Base-by-base conservation (phyloP, 1,284 basidiomycete genomes). In the Erythrobasidium hasegawianum region DNA sequence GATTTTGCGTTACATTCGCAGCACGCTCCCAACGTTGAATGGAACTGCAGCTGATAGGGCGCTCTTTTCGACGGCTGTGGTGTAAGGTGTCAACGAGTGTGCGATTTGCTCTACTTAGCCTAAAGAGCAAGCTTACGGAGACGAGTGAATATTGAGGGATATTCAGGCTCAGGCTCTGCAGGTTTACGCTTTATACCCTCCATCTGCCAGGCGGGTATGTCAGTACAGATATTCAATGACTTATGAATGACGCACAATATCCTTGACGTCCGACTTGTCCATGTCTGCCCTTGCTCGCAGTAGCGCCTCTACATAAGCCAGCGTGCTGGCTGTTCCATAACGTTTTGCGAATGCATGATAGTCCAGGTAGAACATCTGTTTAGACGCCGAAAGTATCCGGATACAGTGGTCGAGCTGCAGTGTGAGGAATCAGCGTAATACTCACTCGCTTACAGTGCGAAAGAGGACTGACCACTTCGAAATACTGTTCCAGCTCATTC, bases 361-460 rank as follows among this genome's bases (percentile, higher is more conserved):
- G 22, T 95, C 94, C 68, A 98, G 80, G 80, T 97, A 97, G 2
- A 90, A 87, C 81, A 98, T 87, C 71, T 91, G 90, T 76, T 90
- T 87, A 33, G 89, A 91, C 1, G 94, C 91, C 67, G 90, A 88
- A 33, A 98, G 79, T 77, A 99, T 84, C 4, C 86, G 83, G 11
- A 93, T 81, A 45, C 95, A 84, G 81, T 87, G 83, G 75, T 97
- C 89, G 65, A 98, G 79, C 62, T 65, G 29, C 29, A n/a, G 8
- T 14, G 50, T 9, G 24, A 20, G 16, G 9, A 16, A 11, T 11
- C 11, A 50, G 13, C 13, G 13, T 10, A 22, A 10, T 20, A 11
- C 22, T 11, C 47, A 20, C 13, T 22, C 11, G 22, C 11, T n/a
- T 41, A n/a, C 40, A 41, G 26, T 49, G 20, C 5, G 27, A 18